Evolutionary conservation across 2,329 filamentous ascomycete species (phyloP), one percentile per base, ranked within the genome.

Genomic region (Diplodia seriata): DNA sequence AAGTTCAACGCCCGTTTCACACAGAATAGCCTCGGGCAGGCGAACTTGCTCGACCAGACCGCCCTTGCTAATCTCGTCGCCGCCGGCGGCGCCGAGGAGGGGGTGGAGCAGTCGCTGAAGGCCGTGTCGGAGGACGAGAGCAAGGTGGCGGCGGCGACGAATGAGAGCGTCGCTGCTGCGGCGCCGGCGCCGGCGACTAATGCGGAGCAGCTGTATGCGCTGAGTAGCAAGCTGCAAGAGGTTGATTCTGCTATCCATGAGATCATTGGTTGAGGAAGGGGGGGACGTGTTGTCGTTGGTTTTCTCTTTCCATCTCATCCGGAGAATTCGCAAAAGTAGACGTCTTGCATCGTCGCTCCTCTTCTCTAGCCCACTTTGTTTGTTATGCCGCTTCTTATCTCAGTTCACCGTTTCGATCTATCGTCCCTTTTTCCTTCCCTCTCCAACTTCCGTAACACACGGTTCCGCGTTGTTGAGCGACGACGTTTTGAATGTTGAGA

Each of bases 1-100:
- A 85, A 83, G 71, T 88, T 85, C 77, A 88, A 88, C 76, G 76
- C 84, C 3, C 79, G 86, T 5, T 85, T 83, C 72, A 82, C 83
- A 1, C 86, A 88, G 76, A 85, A 85, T 71, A 65, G 72, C 2
- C 81, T 82, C 3, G 83, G 84, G 6, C 63, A 76, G 66, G 71
- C 76, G 11, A 86, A 86, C 71, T 74, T 85, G 84, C 68, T 49
- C 47, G 59, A 63, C 12, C 47, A 51, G 43, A 20, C 29, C 20
- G 49, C 8, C 1, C 59, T 68, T 23, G 61, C 36, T 1, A 43
- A 50, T 49, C 43, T 53, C 7, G 54, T 33, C 3, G 31, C 31
- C 31, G n/a, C n/a, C n/a, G n/a, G n/a, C n/a, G 31, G 8, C 31
- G 31, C 31, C 5, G 31, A 7, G 2, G 31, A 6, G 31, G 5